A percentile compares a stretch with the other conserved stretches of the same genome.
phyloP scores from a whole-genome alignment of 371 early-diverging fungal species.

The Mortierella sp. region DNA sequence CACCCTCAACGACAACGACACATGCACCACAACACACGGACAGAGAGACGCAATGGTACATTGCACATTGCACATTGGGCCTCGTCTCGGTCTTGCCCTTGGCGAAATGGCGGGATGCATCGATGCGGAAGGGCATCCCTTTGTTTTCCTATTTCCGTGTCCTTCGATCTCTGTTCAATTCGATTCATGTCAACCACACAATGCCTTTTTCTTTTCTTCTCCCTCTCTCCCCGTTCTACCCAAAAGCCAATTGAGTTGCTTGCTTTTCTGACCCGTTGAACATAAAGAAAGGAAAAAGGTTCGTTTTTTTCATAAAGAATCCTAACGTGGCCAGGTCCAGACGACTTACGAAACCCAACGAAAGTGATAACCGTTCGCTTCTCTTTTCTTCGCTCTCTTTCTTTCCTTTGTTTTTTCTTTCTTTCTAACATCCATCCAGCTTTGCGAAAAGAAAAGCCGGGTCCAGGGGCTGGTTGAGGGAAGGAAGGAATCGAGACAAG shows the following conservation, averaged over 20 bases:
- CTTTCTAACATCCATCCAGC: not conserved
- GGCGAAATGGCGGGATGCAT: not conserved
- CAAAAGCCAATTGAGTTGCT: not conserved
- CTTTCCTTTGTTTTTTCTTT: not conserved
- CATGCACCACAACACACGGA: constrained; percentile 5
- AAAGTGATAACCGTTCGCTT: not conserved
- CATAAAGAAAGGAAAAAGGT: not conserved
- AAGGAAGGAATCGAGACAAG: not conserved
- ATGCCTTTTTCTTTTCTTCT: not conserved
- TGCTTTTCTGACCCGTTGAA: not conserved
- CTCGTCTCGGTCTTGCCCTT: not conserved
- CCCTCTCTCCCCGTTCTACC: not conserved
- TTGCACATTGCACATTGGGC: not conserved
- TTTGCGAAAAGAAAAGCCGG: not conserved
- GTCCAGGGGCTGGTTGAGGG: not conserved
- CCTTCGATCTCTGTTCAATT: not conserved
- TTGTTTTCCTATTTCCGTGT: not conserved
- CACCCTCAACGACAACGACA: not conserved
- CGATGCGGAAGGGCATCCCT: not conserved
- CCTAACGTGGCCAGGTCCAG: not conserved
- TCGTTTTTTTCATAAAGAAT: not conserved
- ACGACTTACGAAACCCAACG: not conserved
- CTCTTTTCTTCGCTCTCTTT: not conserved
- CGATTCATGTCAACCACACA: not conserved
- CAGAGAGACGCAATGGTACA: not conserved